Base-by-base conservation (phyloP, 129 eudicot species). In the Centaurea solstitialis region DNA sequence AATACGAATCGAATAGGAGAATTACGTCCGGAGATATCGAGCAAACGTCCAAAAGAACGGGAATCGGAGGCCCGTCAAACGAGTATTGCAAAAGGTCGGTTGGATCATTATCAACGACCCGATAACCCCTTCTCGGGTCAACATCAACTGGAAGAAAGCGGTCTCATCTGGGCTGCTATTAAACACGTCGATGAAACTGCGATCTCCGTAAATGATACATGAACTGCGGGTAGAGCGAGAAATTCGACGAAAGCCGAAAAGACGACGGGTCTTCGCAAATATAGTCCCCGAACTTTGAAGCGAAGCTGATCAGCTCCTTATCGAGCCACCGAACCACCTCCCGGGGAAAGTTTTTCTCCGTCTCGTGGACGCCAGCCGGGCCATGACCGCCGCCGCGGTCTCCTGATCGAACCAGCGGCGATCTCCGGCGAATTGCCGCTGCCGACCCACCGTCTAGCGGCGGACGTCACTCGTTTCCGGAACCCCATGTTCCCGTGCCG, bases 111-210 rank as follows among this genome's bases (percentile, higher is more conserved):
- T 85, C 18, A 95, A 88, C 81, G 98, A 91, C 61, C 88, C 89
- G 30, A 93, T 92, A 9, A 95, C 99, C 33, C 98, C 97, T 76
- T 95, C 99, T 21, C 99, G 91, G 84, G 93, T 95, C 72, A 95
- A 85, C 97, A 95, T 88, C 76, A 95, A 53, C 39, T 95, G 87
- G 72, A 88, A 93, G 84, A 89, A 95, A 9, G 99, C 92, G 17
- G 99, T 93, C 82, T 95, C 99, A 37, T 95, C 99, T 5, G 99
- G 99, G 62, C 91, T 87, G 89, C 97, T 87, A 78, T 95, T 95
- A 74, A 93, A 95, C 24, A 95, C 98, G 17, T 95, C 94, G 4
- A 95, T 87, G n/a, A 40, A 95, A 95, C 70, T 95, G 98, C 7
- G 99, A 95, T 81, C 99, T 85, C 77, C 99, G 75, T 70, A 95